Evolutionary conservation across 2,329 filamentous ascomycete genomes (phyloP), one percentile per base, ranked within the genome.

Genomic region (Calonectria crousiana): DNA sequence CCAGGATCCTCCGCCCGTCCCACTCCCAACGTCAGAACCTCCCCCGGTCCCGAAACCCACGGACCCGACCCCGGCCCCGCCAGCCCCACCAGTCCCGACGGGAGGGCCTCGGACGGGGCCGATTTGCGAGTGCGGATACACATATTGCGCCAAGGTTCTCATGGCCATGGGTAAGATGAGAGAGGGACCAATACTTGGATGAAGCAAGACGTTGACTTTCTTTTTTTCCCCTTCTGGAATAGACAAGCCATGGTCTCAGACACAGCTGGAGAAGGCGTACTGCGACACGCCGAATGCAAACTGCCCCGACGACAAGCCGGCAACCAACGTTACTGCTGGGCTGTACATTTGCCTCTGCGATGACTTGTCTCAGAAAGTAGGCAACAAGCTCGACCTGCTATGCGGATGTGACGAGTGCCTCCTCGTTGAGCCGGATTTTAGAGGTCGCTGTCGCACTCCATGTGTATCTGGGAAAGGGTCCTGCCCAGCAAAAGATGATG

Each of bases 51-150:
- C 80, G 69, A 65, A 71, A 18, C 52, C 77, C 30, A 81, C 78
- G 14, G 74, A 76, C 47, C 74, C 77, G 23, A 69, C 69, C 36
- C 77, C 76, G 23, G 71, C 69, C 36, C 77, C 76, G 53, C 75
- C 77, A 34, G 69, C 76, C 32, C 71, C 78, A 28, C 75, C 79
- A 6, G 71, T 75, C 11, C 77, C 78, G 41, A 77, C 78, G 2
- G 78, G 70, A 11, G 72, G 67, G 6, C 80, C 80, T 32, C 73
- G 78, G 11, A 83, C 81, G 4, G 84, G 81, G 2, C 77, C 85
- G 20, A 82, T 83, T 67, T 86, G 85, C 75, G 83, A 86, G 73
- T 86, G 85, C 74, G 85, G 85, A 69, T 86, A 86, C 69, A 86
- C 85, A 4, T 86, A 86, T 72, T 86, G 85, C 73, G 84, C 84